A percentile compares a stretch with the other conserved stretches of the same genome.
phyloP scores from a whole-genome alignment of 2,329 filamentous ascomycete genomes.

The Trichophyton schoenleinii region DNA sequence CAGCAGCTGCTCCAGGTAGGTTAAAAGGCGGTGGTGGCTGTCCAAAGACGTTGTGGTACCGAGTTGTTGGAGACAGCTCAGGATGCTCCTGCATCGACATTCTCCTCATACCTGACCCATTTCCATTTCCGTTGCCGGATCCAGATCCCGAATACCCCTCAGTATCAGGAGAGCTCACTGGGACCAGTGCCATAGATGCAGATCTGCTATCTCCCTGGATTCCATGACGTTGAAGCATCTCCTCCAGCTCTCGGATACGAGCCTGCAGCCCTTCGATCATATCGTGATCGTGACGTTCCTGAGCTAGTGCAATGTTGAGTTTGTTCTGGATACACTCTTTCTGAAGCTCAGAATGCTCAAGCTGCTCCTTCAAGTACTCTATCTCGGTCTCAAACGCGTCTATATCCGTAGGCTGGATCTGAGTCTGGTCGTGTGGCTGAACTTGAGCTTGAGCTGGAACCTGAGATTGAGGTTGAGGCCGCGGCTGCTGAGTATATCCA shows the following conservation, averaged over 20 bases:
- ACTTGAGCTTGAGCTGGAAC: neutral
- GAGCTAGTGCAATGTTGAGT: neutral
- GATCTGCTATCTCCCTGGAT: neutral
- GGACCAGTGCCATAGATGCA: neutral
- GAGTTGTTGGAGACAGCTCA: slow-evolving; percentile 1
- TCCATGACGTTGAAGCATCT: neutral
- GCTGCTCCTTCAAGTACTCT: neutral
- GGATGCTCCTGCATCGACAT: neutral
- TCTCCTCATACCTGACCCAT: neutral
- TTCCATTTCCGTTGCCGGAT: neutral
- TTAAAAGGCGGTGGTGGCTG: slow-evolving; percentile 11
- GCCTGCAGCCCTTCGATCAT: slow-evolving; percentile 5
- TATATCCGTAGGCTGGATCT: neutral
- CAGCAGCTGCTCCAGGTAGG: neutral
- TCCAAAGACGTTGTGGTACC: slow-evolving; percentile 10
- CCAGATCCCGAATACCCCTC: neutral
- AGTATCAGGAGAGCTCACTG: neutral
- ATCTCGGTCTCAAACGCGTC: neutral
- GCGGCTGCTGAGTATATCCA: neutral
- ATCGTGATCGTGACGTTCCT: slow-evolving; percentile 4
- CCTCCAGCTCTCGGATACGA: slow-evolving; percentile 4
- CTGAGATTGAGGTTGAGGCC: neutral
- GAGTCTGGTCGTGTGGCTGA: neutral
- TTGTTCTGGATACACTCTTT: neutral
- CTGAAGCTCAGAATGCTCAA: slow-evolving; percentile 1